These are phyloP conservation scores for Aspergillus ibericus DNA, from an alignment of 2,329 filamentous ascomycete species.

Conservation along the genomic window DNA sequence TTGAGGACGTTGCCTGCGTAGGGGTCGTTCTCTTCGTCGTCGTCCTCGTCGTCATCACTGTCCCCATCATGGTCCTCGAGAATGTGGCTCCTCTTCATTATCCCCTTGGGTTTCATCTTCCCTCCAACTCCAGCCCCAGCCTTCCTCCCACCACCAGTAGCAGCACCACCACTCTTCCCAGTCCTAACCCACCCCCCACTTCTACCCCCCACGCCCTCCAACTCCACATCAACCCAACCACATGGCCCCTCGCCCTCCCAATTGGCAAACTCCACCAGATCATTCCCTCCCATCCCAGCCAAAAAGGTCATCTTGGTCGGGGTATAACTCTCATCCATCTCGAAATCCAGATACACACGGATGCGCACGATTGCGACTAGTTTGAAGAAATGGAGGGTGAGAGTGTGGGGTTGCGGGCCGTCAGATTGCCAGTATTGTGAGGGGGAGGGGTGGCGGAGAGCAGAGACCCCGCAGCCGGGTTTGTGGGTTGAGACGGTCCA, in stretches of 20 bases:
- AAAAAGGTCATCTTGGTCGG: constrained; percentile 88
- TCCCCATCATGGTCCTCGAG: constrained; percentile 11
- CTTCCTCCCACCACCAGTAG: neutral
- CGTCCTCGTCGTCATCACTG: constrained; percentile 27
- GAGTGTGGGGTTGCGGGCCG: constrained; percentile 63
- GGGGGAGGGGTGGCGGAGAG: constrained; percentile 59
- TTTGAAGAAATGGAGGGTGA: constrained; percentile 64
- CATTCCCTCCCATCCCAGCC: constrained; percentile 87
- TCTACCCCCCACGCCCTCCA: constrained; percentile 59
- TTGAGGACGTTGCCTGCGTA: constrained; percentile 72
- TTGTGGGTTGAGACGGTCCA: constrained; percentile 65
- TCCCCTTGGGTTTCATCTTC: constrained; percentile 12
- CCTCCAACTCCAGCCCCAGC: neutral
- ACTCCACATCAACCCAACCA: constrained; percentile 87
- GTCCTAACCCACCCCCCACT: constrained; percentile 33
- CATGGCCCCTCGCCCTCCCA: constrained; percentile 76
- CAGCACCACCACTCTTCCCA: constrained; percentile 16
- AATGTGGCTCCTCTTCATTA: constrained; percentile 18
- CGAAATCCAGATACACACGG: constrained; percentile 73
- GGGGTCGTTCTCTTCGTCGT: constrained; percentile 29
- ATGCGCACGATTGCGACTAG: constrained; percentile 52
- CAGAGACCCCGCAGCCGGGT: constrained; percentile 61
- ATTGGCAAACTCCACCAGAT: constrained; percentile 81
- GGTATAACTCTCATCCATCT: constrained; percentile 92
- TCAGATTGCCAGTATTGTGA: constrained; percentile 66